These are phyloP conservation scores for Orbilia quercus DNA, from an alignment of 2,329 filamentous ascomycete genomes.

Conservation along the genomic window DNA sequence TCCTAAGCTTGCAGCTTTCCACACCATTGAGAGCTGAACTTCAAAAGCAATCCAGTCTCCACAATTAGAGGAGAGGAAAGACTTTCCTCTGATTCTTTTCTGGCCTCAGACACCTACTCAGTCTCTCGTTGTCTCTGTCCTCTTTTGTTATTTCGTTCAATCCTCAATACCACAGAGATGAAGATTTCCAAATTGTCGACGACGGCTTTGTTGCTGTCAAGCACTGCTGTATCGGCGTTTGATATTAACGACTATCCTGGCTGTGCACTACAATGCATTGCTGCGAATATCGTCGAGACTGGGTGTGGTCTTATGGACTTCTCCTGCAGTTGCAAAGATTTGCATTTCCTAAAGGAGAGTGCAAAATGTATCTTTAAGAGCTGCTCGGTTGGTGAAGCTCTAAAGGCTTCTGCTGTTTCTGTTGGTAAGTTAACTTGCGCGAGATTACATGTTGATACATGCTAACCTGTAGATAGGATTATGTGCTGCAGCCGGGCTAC, in stretches of 20 bases:
- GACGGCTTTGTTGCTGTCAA: constrained; percentile 44
- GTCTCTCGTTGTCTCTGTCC: constrained; percentile 55
- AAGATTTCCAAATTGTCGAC: constrained; percentile 48
- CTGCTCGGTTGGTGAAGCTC: constrained; percentile 50
- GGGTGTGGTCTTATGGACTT: constrained; percentile 56
- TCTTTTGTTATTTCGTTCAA: constrained; percentile 35
- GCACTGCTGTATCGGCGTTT: constrained; percentile 46
- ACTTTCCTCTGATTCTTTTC: constrained; percentile 35
- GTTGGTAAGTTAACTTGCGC: constrained; percentile 31
- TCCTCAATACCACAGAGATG: constrained; percentile 39
- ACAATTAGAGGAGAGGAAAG: constrained; percentile 34
- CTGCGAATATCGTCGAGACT: constrained; percentile 45
- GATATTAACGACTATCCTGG: constrained; percentile 53
- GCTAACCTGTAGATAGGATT: constrained; percentile 33
- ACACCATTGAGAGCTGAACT: constrained; percentile 26
- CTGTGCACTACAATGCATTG: constrained; percentile 55
- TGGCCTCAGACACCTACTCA: constrained; percentile 52
- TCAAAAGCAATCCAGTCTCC: constrained; percentile 51
- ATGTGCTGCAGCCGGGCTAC: constrained; percentile 37
- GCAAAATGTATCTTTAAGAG: constrained; percentile 47
- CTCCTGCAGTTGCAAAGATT: constrained; percentile 57
- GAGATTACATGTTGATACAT: not conserved
- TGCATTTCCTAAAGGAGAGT: constrained; percentile 47
- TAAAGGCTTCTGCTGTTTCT: constrained; percentile 44
- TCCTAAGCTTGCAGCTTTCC: constrained; percentile 17